A percentile compares a stretch with the other conserved stretches of the same genome.
These are phyloP conservation scores for Wickerhamiella cacticola DNA, from an alignment of 805 yeast species.

Conservation along the genomic window DNA sequence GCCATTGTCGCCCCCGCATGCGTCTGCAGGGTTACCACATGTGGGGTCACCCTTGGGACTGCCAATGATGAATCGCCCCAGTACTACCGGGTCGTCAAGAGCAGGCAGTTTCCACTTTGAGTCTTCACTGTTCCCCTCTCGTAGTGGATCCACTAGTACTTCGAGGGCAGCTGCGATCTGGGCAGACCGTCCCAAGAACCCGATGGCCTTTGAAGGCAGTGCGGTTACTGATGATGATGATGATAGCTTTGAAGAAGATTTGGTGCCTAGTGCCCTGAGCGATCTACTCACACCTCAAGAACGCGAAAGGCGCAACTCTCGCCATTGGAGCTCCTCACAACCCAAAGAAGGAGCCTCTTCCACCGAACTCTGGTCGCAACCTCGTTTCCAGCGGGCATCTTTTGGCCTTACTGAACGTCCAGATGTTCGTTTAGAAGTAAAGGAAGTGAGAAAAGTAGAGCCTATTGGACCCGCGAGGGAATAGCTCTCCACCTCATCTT, in stretches of 20 bases:
- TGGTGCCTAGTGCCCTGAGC: conserved; percentile 68
- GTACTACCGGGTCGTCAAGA: conserved; percentile 9
- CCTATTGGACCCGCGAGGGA: conserved; percentile 7
- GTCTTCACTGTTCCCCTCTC: conserved; percentile 12
- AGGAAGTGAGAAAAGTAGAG: conserved; percentile 4
- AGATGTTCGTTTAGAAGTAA: not conserved
- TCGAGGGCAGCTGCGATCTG: conserved; percentile 14
- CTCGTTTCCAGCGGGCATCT: conserved; percentile 16
- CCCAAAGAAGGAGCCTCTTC: conserved; percentile 5
- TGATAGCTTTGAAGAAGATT: conserved; percentile 53
- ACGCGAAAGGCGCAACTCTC: conserved; percentile 52
- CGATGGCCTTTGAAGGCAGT: conserved; percentile 24
- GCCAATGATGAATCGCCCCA: conserved; percentile 3
- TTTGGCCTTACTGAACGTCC: conserved; percentile 14
- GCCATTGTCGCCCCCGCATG: not conserved
- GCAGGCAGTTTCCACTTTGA: conserved; percentile 13
- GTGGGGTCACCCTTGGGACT: conserved; percentile 10
- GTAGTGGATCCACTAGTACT: conserved; percentile 6
- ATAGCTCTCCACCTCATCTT: too few relatives aligned
- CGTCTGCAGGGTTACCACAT: not conserved
- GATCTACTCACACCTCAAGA: conserved; percentile 78
- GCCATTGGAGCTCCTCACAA: conserved; percentile 25
- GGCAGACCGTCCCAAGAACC: conserved; percentile 16
- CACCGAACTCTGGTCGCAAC: conserved; percentile 17
- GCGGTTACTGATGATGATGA: conserved; percentile 37